Evolutionary conservation across 2,329 filamentous ascomycete genomes (phyloP), one percentile per base, ranked within the genome.

Genomic region (Fusarium longipes): DNA sequence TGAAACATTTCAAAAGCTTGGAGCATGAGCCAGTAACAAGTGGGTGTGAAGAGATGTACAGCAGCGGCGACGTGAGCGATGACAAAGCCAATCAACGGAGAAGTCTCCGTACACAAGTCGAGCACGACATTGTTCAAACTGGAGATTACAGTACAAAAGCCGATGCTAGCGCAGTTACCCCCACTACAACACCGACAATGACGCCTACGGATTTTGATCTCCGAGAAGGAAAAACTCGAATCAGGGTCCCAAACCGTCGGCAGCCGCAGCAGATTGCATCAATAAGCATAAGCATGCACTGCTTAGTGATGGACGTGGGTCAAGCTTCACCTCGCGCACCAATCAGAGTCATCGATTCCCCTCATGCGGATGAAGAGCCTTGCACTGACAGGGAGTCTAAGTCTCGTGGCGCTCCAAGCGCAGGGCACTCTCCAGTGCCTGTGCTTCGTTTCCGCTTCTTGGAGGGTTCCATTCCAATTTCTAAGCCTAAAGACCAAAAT

Each of bases 181-280:
- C 70, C 68, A 68, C 60, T 61, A 53, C 65, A 44, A 53, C 57
- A 44, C 35, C 57, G 22, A 45, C 48, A 36, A 69, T 62, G 68
- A 68, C 60, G 65, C 68, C 29, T 45, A 50, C 60, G 67, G 70
- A 71, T 56, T 67, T 69, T 55, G 57, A 68, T 69, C 52, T 69
- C 68, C 65, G 70, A 48, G 29, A 57, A 55, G 17, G 55, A 39
- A 60, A 59, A 67, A 68, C 38, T 57, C 55, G 49, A 53, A 63
- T 63, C 55, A 66, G 57, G 57, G 65, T 55, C 57, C 45, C 45
- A 49, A 32, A 49, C 45, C 65, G 60, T 55, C 70, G 66, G 68
- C 70, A 71, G 61, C 71, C 70, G 70, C 65, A 67, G 49, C 49
- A 52, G 49, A 44, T 68, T 60, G 61, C 58, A 63, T 68, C 69